Conservation (phyloP, 2,329 filamentous ascomycete species). For the Phaeosphaeriaceae sp. region DNA sequence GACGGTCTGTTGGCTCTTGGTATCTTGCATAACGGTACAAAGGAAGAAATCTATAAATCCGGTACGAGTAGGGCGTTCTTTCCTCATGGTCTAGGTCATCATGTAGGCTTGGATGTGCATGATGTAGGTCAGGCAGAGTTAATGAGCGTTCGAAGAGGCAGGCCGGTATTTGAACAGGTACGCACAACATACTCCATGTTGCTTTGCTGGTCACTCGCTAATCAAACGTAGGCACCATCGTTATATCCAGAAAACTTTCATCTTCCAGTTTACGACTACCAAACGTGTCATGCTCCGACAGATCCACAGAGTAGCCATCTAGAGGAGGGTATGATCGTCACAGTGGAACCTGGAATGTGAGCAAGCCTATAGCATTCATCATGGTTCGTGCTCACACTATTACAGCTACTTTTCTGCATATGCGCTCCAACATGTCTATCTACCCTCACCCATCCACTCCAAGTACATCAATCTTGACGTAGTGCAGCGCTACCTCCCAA, state of each 20-base stretch:
- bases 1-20: conserved; percentile 73
- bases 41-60: conserved; percentile 74
- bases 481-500: conserved; percentile 80
- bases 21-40: conserved; percentile 69
- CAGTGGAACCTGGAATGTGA: conserved; percentile 60
- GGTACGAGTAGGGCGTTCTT: conserved; percentile 90
- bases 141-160: conserved; percentile 38
- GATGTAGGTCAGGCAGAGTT: conserved; percentile 58
- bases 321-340: conserved; percentile 63
- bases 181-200: background rate
- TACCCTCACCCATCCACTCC: conserved; percentile 72
- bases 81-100: conserved; percentile 89
- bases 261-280: conserved; percentile 37
- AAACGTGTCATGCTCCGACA: conserved; percentile 39
- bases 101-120: conserved; percentile 91
- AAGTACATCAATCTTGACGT: conserved; percentile 78
- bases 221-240: conserved; percentile 33
- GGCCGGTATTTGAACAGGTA: conserved; percentile 33
- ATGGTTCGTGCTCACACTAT: conserved; percentile 1
- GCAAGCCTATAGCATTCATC: conserved; percentile 2
- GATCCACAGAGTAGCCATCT: conserved; percentile 47
- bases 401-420: conserved; percentile 90
- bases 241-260: conserved; percentile 43
- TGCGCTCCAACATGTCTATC: conserved; percentile 77
- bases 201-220: conserved; percentile 2